Percentiles rank a stretch among this genome's conserved stretches.
These are phyloP conservation scores for Asterophora parasitica DNA, from an alignment of 768 basidiomycete genomes.

Conservation along the genomic window DNA sequence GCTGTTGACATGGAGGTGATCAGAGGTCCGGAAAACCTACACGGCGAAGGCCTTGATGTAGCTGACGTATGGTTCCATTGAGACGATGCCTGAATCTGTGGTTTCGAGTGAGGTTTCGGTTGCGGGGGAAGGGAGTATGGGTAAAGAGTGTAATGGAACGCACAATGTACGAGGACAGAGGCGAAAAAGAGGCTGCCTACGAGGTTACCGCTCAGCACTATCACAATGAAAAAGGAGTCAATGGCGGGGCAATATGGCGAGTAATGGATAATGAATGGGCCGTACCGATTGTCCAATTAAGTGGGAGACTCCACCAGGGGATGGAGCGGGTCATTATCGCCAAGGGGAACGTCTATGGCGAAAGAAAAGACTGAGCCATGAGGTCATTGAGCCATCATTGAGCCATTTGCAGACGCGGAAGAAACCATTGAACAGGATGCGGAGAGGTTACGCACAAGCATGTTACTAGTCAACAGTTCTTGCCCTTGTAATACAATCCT, in stretches of 20 bases:
- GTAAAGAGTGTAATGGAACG: conserved; percentile 16
- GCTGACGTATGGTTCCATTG: conserved; percentile 49
- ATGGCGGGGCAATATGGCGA: conserved; percentile 5
- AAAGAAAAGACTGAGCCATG: too few relatives aligned
- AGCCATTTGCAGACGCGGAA: background rate
- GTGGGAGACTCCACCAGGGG: conserved; percentile 64
- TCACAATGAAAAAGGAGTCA: conserved; percentile 50
- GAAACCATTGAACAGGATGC: too few relatives aligned
- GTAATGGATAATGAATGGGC: background rate
- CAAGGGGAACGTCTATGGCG: conserved; percentile 60
- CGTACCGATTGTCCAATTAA: conserved; percentile 67
- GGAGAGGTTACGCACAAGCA: conserved; percentile 49
- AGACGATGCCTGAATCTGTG: conserved; percentile 57
- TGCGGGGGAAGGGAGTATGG: background rate
- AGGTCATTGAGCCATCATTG: background rate
- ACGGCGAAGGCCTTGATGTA: conserved; percentile 52
- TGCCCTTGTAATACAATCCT: conserved; percentile 73
- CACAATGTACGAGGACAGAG: conserved; percentile 62
- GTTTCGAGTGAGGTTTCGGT: conserved; percentile 1
- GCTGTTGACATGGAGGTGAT: background rate
- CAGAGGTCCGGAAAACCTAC: conserved; percentile 34
- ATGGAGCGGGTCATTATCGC: conserved; percentile 54
- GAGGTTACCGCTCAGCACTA: conserved; percentile 44
- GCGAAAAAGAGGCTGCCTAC: conserved; percentile 67
- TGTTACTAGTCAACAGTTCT: conserved; percentile 71